Evolutionary conservation across 495 filamentous ascomycete genomes (phyloP), one percentile per base, ranked within the genome.

Genomic region (Penicillium diatomitis): DNA sequence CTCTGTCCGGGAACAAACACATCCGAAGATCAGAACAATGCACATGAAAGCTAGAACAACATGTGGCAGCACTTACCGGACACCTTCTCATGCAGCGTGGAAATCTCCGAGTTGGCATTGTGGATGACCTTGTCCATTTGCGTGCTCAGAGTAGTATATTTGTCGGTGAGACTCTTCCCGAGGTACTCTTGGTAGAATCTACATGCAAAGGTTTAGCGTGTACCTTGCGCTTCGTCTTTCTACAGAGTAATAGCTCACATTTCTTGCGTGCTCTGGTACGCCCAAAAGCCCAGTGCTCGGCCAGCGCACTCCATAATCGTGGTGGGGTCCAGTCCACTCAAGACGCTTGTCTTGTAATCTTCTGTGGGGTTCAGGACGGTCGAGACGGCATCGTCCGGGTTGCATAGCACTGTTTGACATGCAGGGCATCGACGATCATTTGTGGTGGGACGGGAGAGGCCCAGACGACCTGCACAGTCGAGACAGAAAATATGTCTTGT

Each of bases 251-350:
- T 20, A 20, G 20, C 54, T 38, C 56, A 94, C 89, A 96, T 89
- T 69, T 96, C 87, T 58, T 96, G 90, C 5, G 83, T 85, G 9
- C 87, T 83, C 56, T 97, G 92, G 62, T 96, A 96, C 34, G 83
- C 81, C 86, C 88, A 98, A 59, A 96, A 96, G 10, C 76, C 80
- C 47, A 96, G 64, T 4, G 84, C 92, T 48, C 88, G 77, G 8
- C 85, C 85, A 43, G 90, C 86, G 56, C 88, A 95, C 60, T 96
- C 92, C 78, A 95, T 90, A 46, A 98, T 87, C 8, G 83, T 78
- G 36, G 77, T 84, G 2, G 92, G 92, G 47, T 79, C 86, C 5
- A 96, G 67, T 0, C 92, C 92, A 62, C 87, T 88, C 9, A 98
- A 70, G 7, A 92, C 83, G 51, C 87, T 88, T 0, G 88, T 91